A percentile compares a stretch with the other conserved stretches of the same genome.
These are phyloP conservation scores for Pezizomycotina sp. DNA, from an alignment of 2,329 filamentous ascomycete species.

Conservation along the genomic window DNA sequence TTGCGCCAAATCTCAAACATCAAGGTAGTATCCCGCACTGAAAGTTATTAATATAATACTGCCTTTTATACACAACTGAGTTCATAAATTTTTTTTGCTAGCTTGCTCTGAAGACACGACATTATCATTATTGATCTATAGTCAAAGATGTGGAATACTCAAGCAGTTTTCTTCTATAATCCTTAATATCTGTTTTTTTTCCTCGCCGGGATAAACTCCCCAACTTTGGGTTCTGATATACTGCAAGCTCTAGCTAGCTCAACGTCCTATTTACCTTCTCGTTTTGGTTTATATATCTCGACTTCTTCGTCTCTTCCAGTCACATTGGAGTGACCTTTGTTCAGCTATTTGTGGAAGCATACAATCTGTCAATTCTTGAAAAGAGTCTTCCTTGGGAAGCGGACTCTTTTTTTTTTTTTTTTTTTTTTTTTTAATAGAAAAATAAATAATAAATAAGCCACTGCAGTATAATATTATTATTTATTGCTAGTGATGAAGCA, in stretches of 20 bases:
- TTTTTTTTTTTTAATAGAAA: neutral
- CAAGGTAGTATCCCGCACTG: too few relatives aligned
- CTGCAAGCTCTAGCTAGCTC: neutral
- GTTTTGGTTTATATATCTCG: conserved; percentile 1
- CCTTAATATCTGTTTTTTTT: conserved; percentile 4
- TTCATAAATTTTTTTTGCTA: too few relatives aligned
- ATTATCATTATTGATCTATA: conserved; percentile 6
- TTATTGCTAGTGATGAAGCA: too few relatives aligned
- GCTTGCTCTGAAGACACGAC: too few relatives aligned
- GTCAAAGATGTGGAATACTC: conserved; percentile 6
- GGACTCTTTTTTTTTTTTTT: conserved; percentile 2
- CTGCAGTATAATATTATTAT: too few relatives aligned
- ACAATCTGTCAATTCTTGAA: neutral
- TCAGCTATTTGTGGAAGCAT: conserved; percentile 7
- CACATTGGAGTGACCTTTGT: conserved; percentile 10
- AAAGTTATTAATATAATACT: too few relatives aligned
- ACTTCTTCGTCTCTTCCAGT: neutral
- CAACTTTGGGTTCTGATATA: neutral
- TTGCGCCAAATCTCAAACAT: too few relatives aligned
- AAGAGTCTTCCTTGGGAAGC: neutral
- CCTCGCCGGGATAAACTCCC: conserved; percentile 1
- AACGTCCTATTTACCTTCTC: neutral
- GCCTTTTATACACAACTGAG: too few relatives aligned
- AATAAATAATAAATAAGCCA: conserved; percentile 13
- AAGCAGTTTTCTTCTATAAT: conserved; percentile 5